Evolutionary conservation across 495 filamentous ascomycete genomes (phyloP).

Genomic region (Annulohypoxylon maeteangense): DNA sequence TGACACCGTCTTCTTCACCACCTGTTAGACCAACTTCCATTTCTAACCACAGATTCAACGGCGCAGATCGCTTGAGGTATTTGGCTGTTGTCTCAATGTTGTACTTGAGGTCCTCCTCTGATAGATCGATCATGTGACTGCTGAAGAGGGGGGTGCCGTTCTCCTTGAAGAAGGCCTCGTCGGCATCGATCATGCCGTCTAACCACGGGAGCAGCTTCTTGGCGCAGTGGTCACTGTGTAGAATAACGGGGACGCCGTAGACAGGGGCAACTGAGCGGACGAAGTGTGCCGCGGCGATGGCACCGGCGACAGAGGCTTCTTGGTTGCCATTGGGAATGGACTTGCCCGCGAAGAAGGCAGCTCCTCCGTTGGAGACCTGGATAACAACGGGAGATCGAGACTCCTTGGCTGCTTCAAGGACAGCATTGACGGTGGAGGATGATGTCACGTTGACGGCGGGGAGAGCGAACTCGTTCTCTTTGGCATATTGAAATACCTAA

Average conservation of each 20-base stretch:
- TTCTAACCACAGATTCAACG: constrained; percentile 99
- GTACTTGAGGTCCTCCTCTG: constrained; percentile 80
- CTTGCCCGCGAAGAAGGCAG: constrained; percentile 95
- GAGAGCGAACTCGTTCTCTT: constrained; percentile 87
- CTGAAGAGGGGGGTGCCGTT: constrained; percentile 94
- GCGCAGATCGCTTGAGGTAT: constrained; percentile 89
- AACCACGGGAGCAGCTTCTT: constrained; percentile 94
- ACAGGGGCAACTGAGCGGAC: constrained; percentile 86
- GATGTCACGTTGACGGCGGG: constrained; percentile 96
- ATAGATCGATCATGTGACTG: constrained; percentile 96
- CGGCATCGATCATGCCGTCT: constrained; percentile 92
- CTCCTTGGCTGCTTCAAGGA: constrained; percentile 93
- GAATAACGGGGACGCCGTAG: constrained; percentile 90
- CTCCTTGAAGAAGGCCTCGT: constrained; percentile 92
- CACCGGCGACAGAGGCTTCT: constrained; percentile 85
- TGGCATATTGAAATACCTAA: constrained; percentile 76
- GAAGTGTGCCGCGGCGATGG: constrained; percentile 90
- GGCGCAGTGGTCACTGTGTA: constrained; percentile 94
- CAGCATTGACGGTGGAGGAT: constrained; percentile 85
- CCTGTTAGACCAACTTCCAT: constrained; percentile 98
- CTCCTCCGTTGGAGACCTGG: constrained; percentile 92
- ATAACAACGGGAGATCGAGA: constrained; percentile 87
- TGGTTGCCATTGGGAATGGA: constrained; percentile 88
- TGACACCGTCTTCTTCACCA: constrained; percentile 94
- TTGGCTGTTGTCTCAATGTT: constrained; percentile 92